Evolutionary conservation across 768 basidiomycete species (phyloP), one percentile per base, ranked within the genome.

Genomic region (Hysterangium stoloniferum): DNA sequence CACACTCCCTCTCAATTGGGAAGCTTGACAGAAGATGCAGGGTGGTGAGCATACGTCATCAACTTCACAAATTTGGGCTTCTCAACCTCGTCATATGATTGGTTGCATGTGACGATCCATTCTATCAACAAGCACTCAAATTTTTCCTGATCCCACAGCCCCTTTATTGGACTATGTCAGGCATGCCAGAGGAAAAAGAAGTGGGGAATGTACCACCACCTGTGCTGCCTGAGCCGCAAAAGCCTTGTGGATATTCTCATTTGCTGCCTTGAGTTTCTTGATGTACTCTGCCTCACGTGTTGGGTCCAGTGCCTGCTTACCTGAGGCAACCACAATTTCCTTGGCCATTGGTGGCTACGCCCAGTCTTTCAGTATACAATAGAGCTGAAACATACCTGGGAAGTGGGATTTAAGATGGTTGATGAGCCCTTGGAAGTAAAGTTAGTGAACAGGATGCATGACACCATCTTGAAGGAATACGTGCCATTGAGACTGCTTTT

Each of bases 1-100:
- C 52, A 47, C 13, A 63, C 43, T 1, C 56, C 32, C 11, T 37
- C 32, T 4, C 27, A 29, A 11, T 27, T 33, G 4, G 57, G 58
- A 8, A 60, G 54, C 2, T 22, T 15, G 7, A 45, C 19, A 9
- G 13, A 9, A 15, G 27, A 33, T 6, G 6, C 4, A n/a, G 15
- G 22, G 12, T 22, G 25, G n/a, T 34, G 27, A 6, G 15, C 8
- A 25, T 52, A 52, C 28, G 44, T 34, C 22, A 52, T 20, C n/a
- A 52, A n/a, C 5, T 12, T 43, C 24, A 32, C 15, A 31, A 52
- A 52, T 28, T 52, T 43, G 4, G 42, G 51, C 44, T 34, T 28
- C n/a, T 52, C 43, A 24, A 52, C 51, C 19, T 52, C 51, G 7
- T 52, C 29, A 32, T 45, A 52, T 12, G 51, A 43, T 34, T 52